phyloP scores from a whole-genome alignment of 139 green algal species.

The Nannochloris sp. region DNA sequence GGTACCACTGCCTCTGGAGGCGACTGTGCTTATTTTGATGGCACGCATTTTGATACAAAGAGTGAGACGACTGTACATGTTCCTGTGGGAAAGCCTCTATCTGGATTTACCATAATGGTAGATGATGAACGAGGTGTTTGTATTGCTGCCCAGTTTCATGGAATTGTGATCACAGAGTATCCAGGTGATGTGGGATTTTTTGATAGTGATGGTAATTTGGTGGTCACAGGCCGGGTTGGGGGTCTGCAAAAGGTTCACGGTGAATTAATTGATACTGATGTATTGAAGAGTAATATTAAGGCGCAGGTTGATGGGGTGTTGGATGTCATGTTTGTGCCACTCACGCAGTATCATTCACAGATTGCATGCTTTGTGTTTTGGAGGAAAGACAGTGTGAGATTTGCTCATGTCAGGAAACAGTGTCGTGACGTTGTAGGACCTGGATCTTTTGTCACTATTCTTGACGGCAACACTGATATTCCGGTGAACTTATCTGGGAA shows the following conservation, averaged over 20 bases:
- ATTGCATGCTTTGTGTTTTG: too few species aligned
- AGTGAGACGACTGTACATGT: conserved; percentile 19
- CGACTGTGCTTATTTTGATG: conserved; percentile 27
- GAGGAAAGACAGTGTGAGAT: too few species aligned
- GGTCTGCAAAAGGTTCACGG: not conserved
- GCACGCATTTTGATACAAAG: conserved; percentile 12
- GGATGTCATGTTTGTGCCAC: too few species aligned
- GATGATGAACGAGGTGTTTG: conserved; percentile 32
- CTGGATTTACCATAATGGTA: not conserved
- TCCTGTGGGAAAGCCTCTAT: conserved; percentile 3
- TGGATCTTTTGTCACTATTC: too few species aligned
- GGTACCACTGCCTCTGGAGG: conserved; percentile 43
- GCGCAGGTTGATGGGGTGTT: conserved; percentile 25
- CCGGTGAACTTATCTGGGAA: too few species aligned
- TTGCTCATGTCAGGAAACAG: too few species aligned
- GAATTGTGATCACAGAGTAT: conserved; percentile 29
- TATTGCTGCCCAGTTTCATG: conserved; percentile 29
- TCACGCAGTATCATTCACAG: too few species aligned
- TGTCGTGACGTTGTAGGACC: too few species aligned
- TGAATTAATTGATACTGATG: not conserved
- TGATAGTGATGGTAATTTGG: not conserved
- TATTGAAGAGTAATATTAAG: conserved; percentile 31
- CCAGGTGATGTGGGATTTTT: not conserved
- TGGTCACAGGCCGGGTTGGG: not conserved
- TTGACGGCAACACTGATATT: too few species aligned